These are phyloP conservation scores for Cryptomeria japonica DNA, from an alignment of 75 land plant species.

Conservation along the genomic window DNA sequence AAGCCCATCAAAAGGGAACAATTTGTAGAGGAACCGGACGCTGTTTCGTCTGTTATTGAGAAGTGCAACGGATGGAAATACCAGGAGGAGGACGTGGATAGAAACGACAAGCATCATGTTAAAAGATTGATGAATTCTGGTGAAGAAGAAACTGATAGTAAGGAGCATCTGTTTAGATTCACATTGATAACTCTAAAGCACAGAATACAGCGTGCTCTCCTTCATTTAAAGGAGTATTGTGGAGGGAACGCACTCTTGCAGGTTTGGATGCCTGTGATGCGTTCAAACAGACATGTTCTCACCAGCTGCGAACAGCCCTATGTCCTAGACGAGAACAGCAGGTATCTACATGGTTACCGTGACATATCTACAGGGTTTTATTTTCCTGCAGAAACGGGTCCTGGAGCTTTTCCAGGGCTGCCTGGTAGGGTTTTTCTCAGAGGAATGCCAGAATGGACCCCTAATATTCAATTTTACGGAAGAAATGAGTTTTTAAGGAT, in stretches of 20 bases:
- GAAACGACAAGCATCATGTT: not conserved
- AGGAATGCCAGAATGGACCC: conserved; percentile 45
- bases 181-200: conserved; percentile 14
- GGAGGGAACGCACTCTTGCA: conserved; percentile 31
- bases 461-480: conserved; percentile 47
- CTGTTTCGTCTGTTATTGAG: not conserved
- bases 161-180: not conserved
- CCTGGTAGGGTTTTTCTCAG: conserved; percentile 48
- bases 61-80: not conserved
- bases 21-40: not conserved
- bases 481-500: conserved; percentile 34
- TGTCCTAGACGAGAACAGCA: conserved; percentile 22
- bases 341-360: conserved; percentile 39
- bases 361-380: conserved; percentile 26
- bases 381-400: conserved; percentile 24
- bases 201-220: conserved; percentile 24
- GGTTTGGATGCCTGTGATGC: conserved; percentile 36
- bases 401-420: conserved; percentile 27
- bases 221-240: conserved; percentile 12
- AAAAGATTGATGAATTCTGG: not conserved
- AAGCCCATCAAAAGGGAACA: conserved; percentile 2
- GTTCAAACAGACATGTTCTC: conserved; percentile 17
- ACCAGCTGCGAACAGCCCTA: conserved; percentile 47
- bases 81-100: not conserved
- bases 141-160: not conserved